These are phyloP conservation scores for Diaporthe vexans DNA, from an alignment of 2,329 filamentous ascomycete species.

Conservation along the genomic window DNA sequence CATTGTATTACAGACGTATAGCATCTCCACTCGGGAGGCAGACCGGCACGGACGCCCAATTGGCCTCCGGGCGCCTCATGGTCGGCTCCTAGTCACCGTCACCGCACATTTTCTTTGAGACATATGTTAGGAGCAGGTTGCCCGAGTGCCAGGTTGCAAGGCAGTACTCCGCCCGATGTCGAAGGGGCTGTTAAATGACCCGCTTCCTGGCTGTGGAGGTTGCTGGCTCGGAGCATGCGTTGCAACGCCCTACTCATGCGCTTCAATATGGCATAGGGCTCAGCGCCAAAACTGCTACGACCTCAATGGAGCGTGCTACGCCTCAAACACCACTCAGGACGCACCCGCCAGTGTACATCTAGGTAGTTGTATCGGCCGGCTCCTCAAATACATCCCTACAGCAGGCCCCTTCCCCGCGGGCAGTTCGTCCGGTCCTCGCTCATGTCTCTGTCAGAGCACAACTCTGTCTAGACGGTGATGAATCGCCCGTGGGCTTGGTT, in stretches of 20 bases:
- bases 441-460: neutral
- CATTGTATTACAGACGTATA: neutral
- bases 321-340: neutral
- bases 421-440: neutral
- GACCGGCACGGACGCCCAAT: neutral
- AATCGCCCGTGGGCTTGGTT: no score
- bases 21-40: slow-evolving; percentile 11
- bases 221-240: neutral
- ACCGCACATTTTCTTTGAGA: neutral
- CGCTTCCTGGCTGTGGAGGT: neutral
- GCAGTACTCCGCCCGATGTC: neutral
- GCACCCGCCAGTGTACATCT: no score
- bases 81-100: neutral
- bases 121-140: neutral
- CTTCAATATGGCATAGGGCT: neutral
- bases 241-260: neutral
- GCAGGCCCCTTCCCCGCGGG: no score
- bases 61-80: neutral
- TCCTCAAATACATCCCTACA: no score
- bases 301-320: neutral
- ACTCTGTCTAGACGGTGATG: neutral
- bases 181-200: neutral
- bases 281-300: neutral
- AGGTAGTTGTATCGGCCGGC: no score
- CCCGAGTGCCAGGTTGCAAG: neutral